Conservation (phyloP, 2,329 filamentous ascomycete genomes). For the Zymoseptoria passerinii region DNA sequence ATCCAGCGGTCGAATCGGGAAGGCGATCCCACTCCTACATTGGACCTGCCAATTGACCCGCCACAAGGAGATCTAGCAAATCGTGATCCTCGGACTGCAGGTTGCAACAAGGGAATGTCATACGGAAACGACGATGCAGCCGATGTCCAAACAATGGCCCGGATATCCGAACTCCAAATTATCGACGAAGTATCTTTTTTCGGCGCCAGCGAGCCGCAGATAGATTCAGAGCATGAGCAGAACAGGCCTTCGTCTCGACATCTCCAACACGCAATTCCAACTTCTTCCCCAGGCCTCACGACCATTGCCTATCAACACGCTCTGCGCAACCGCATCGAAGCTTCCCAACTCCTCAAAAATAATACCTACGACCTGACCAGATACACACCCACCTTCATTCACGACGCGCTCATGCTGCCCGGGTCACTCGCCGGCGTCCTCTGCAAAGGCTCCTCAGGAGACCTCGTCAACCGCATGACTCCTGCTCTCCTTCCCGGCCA, state of each 20-base stretch:
- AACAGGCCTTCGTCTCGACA: not conserved
- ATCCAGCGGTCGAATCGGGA: not conserved
- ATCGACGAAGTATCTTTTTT: not conserved
- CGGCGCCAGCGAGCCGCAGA: not conserved
- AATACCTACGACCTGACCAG: slow-evolving; percentile 43
- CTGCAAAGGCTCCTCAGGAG: slow-evolving; percentile 16
- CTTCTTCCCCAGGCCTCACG: slow-evolving; percentile 4
- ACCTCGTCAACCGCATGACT: slow-evolving; percentile 22
- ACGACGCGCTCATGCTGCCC: slow-evolving; percentile 45
- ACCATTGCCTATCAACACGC: slow-evolving; percentile 21
- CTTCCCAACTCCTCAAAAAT: slow-evolving; percentile 37
- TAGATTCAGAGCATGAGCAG: not conserved
- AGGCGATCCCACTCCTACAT: not conserved
- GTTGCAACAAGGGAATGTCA: not conserved
- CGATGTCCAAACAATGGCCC: not conserved
- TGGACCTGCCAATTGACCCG: not conserved
- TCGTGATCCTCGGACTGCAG: not conserved
- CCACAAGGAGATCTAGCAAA: not conserved
- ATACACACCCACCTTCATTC: slow-evolving; percentile 47
- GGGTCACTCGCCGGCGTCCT: slow-evolving; percentile 30
- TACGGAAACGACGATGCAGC: not conserved
- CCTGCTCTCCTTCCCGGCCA: slow-evolving; percentile 21
- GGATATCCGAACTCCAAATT: not conserved
- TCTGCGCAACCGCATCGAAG: slow-evolving; percentile 20
- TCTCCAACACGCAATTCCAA: slow-evolving; percentile 7